Evolutionary conservation across 2,329 filamentous ascomycete genomes (phyloP), one percentile per base, ranked within the genome.

Genomic region (Leptographium lundbergii): DNA sequence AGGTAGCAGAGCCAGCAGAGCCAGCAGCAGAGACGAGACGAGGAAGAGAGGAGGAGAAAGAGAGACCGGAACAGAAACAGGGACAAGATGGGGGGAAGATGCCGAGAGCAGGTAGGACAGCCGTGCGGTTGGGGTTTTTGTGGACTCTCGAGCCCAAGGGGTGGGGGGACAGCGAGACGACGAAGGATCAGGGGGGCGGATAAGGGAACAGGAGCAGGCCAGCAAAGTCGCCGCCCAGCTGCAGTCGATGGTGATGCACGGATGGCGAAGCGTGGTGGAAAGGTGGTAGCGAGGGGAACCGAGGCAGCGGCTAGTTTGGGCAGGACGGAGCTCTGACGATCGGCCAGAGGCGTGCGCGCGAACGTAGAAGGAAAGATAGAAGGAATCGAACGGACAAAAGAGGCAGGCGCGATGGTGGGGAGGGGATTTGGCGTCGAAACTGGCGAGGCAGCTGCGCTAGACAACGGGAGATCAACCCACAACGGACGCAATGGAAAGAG

Each of bases 401-500:
- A 59, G 58, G 54, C 53, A 59, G 54, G 58, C 53, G 58, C 53
- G 19, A 42, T 39, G 17, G 51, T 11, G 24, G 25, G 13, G 24
- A 10, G 50, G 2, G 17, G n/a, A 52, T n/a, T 25, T 34, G 17
- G 36, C 36, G 51, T 29, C 6, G n/a, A n/a, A 29, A 7, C 2
- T 42, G 48, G 47, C 48, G 17, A 61, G 58, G 57, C 54, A 57
- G 61, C 42, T 39, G 57, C 59, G 57, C 59, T 58, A 61, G 36
- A 24, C 14, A 9, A 14, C 57, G 57, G 57, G 59, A 61, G 57
- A 61, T 61, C 60, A 61, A 34, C 60, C 59, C 39, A 48, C 24
- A 34, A 59, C 13, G 29, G 32, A n/a, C 25, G 45, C 13, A 19
- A 50, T 45, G 42, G 27, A 42, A n/a, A 56, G 29, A 11, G 39